Percentiles rank a stretch among this genome's conserved stretches.
Conservation (phyloP, 169 alveolate species). For the Eimeria maxima region DNA sequence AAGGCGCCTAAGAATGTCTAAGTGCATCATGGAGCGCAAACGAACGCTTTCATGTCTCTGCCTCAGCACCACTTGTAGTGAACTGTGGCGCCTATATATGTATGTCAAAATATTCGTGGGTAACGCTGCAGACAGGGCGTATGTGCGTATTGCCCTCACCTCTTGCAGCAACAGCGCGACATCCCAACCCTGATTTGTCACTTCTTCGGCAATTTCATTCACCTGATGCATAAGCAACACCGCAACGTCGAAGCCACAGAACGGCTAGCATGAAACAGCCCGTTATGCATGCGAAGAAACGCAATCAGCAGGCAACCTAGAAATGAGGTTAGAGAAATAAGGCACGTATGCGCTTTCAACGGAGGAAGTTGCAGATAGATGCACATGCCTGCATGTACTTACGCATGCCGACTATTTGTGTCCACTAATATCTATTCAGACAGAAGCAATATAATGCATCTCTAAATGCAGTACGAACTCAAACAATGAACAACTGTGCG, state of each 20-base stretch:
- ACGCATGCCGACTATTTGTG: too few relatives aligned
- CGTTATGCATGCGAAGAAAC: background rate
- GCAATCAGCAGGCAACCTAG: background rate
- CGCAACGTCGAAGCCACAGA: background rate
- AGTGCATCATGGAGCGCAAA: too few relatives aligned
- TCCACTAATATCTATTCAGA: too few relatives aligned
- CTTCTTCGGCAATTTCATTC: slow-evolving; percentile 59
- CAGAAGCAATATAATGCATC: background rate
- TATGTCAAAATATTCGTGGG: too few relatives aligned
- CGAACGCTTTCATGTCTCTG: too few relatives aligned
- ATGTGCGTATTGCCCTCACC: slow-evolving; percentile 35
- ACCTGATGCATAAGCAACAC: slow-evolving; percentile 44
- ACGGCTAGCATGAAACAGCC: background rate
- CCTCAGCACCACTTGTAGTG: too few relatives aligned
- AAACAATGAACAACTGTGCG: background rate
- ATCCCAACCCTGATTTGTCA: slow-evolving; percentile 82
- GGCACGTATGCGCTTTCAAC: too few relatives aligned
- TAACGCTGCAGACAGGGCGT: too few relatives aligned
- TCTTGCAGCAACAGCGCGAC: slow-evolving; percentile 78
- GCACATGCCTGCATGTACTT: too few relatives aligned
- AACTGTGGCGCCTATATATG: too few relatives aligned
- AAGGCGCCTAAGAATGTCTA: background rate
- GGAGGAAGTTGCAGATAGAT: too few relatives aligned
- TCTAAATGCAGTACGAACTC: background rate
- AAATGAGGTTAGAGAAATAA: too few relatives aligned